phyloP scores from a whole-genome alignment of 2,329 filamentous ascomycete species.

The Capronia americana region DNA sequence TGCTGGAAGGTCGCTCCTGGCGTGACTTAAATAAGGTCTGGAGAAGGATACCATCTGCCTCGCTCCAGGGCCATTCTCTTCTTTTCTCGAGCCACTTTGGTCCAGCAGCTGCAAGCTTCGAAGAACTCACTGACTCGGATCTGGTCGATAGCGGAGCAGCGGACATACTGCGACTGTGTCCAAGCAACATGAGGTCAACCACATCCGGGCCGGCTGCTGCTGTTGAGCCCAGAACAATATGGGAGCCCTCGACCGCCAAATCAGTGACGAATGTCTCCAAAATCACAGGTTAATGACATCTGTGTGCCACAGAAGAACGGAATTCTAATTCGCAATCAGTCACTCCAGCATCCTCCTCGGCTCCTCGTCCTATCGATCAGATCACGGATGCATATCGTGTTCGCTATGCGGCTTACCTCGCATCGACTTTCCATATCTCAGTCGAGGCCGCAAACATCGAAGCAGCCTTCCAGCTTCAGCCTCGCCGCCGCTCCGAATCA shows the following conservation, averaged over 20 bases:
- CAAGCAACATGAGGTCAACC: neutral
- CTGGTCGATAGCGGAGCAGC: neutral
- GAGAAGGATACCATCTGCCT: neutral
- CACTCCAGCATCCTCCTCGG: slow-evolving; percentile 1
- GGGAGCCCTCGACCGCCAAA: slow-evolving; percentile 4
- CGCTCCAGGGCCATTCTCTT: neutral
- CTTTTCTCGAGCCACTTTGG: neutral
- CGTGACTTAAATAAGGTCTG: neutral
- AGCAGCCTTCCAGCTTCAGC: slow-evolving; percentile 15
- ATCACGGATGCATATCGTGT: slow-evolving; percentile 25
- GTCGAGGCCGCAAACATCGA: slow-evolving; percentile 23
- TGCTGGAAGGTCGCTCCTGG: neutral
- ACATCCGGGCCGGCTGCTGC: neutral
- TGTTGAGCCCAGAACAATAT: neutral
- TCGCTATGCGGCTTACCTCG: slow-evolving; percentile 26
- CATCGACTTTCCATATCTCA: slow-evolving; percentile 28
- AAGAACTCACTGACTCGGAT: too few relatives aligned
- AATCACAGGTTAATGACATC: slow-evolving; percentile 12
- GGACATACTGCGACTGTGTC: neutral
- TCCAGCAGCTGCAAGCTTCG: neutral
- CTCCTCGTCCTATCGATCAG: slow-evolving; percentile 3
- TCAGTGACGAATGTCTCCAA: slow-evolving; percentile 7
- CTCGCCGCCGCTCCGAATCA: slow-evolving; percentile 12
- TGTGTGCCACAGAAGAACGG: neutral
- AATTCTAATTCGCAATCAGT: slow-evolving; percentile 1